Evolutionary conservation across 2,329 filamentous ascomycete species (phyloP), one percentile per base, ranked within the genome.

Genomic region (Fusarium tanahbumbuense): DNA sequence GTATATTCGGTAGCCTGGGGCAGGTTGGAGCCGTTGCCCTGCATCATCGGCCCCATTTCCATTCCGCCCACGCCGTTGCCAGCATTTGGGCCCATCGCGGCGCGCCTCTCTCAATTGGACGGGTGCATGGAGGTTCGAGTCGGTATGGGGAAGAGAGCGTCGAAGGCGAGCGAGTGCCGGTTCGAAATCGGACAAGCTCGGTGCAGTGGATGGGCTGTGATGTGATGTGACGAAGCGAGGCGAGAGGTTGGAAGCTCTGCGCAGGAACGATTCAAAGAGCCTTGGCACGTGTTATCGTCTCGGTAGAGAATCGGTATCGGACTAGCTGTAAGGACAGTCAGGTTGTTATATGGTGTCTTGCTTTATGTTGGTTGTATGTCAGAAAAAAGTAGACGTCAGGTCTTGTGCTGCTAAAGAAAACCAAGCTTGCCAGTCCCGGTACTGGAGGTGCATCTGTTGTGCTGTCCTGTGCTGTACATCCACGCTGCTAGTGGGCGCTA

Each of bases 1-100:
- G 87, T 89, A 73, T 89, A 89, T 73, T 89, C 87, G 67, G 87
- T 89, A 67, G 86, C 86, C 74, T 85, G 85, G 44, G 86, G 87
- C 72, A 87, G 83, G 77, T 84, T 85, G 64, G 80, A 75, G 73
- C 81, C 79, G 75, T 82, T 81, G 72, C 80, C 77, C 77, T 82
- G 82, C 82, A 83, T 83, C 77, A 78, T 81, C 71, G 76, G 79
- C 70, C 75, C 79, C 77, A 81, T 80, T 53, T 86, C 84, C 80
- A 83, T 81, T 63, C 81, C 81, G 71, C 79, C 79, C 74, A 83
- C 80, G 77, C 82, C 83, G 77, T 82, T 83, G 69, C 81, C 82
- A 74, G 79, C 78, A 75, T 79, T 81, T 66, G 80, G 80, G 80
- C 79, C 80, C 80, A 82, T 82, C 72, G 75, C 78, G 78, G 77